Base-by-base conservation (phyloP, 495 filamentous ascomycete genomes). In the Talaromyces liani region DNA sequence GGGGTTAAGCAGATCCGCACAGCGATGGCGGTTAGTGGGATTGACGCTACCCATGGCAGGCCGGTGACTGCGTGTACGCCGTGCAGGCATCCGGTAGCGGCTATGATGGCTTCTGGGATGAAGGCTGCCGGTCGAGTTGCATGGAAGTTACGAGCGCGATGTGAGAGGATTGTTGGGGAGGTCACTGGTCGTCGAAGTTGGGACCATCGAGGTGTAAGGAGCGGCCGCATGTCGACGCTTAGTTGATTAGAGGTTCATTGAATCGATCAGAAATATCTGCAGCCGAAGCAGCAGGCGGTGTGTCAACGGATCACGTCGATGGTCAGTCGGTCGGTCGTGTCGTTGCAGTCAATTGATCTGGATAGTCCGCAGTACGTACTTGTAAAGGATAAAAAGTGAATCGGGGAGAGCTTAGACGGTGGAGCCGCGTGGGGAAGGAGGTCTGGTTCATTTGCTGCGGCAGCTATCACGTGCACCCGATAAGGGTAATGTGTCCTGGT, bases 1-100 rank as follows among this genome's bases (percentile, higher is more conserved):
- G 89, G 90, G 3, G 85, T 84, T 66, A 88, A 69, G 34, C 77
- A 58, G 33, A 80, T 76, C 61, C 87, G 86, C 57, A 93, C 75
- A 55, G 83, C 41, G 3, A 91, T 60, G 1, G 91, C 88, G 1
- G 89, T 79, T 61, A 90, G 77, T 0, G 92, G 91, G 60, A 96
- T 83, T 27, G 85, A 81, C 8, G 83, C 67, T 56, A 72, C 85
- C 91, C 91, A 96, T 64, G 91, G 84, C 3, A 89, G 80, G 54
- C 79, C 76, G 27, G 82, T 84, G 66, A 76, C 14, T 33, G 69
- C 67, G 71, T 94, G 91, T 2, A 93, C 67, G 51, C 73, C 67
- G n/a, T 86, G 75, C 58, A 94, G 75, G 51, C 87, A 68, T 58
- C 74, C 68, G 34, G 87, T 79, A 18, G 88, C 81, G 64, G 73